Conservation (phyloP, 1,284 basidiomycete genomes). For the Fomitopsis betulina region DNA sequence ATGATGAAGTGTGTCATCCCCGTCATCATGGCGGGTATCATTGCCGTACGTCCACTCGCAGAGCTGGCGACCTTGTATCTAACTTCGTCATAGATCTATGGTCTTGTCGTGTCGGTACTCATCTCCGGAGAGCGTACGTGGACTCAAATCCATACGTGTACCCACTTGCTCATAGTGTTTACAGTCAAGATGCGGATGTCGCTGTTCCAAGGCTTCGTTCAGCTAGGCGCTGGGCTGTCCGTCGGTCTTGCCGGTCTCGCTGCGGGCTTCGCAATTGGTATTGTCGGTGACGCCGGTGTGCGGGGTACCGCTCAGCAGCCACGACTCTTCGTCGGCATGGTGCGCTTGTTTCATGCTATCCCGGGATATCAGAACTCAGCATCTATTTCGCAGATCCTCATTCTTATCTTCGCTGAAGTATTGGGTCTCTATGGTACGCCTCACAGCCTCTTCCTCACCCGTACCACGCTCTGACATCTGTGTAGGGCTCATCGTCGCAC, state of each 20-base stretch:
- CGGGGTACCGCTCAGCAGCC: conserved; percentile 90
- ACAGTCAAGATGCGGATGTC: conserved; percentile 51
- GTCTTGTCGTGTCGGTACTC: conserved; percentile 89
- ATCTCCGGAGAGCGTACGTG: conserved; percentile 75
- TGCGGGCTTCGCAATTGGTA: conserved; percentile 89
- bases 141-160: conserved; percentile 3
- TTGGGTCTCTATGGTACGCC: conserved; percentile 66
- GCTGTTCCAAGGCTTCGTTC: conserved; percentile 82
- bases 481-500: conserved; percentile 77
- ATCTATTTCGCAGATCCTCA: conserved; percentile 43
- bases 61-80: neutral
- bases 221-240: conserved; percentile 85
- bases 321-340: conserved; percentile 88
- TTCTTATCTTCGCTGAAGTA: conserved; percentile 85
- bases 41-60: conserved; percentile 58
- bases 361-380: neutral
- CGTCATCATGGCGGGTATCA: conserved; percentile 99
- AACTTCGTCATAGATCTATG: conserved; percentile 56
- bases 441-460: neutral
- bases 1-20: conserved; percentile 97
- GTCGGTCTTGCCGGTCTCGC: conserved; percentile 88
- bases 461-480: neutral
- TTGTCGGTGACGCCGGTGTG: conserved; percentile 95
- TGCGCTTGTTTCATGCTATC: conserved; percentile 17
- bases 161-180: neutral